Evolutionary conservation across 257 asterid genomes (phyloP).

Genomic region (Przewalskia tangutica): DNA sequence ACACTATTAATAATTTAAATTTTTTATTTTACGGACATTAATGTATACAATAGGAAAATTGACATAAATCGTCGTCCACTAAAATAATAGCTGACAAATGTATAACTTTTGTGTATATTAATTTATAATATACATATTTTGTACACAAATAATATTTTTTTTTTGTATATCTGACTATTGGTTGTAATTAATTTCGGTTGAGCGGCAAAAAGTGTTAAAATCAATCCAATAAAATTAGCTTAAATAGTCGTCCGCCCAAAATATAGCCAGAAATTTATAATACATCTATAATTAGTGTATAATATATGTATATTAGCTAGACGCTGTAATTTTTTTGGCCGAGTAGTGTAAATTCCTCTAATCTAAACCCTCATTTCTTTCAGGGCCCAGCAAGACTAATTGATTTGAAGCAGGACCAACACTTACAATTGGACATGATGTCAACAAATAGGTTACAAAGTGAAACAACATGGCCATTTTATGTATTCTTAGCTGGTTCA

Average conservation of each 20-base stretch:
- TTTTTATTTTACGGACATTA: too few relatives aligned
- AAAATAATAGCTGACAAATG: not conserved
- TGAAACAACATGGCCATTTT: conserved; percentile 73
- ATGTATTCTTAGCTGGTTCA: conserved; percentile 60
- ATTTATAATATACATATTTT: not conserved
- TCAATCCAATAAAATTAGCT: not conserved
- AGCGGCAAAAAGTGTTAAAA: not conserved
- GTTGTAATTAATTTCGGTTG: not conserved
- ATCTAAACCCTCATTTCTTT: not conserved
- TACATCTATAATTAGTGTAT: not conserved
- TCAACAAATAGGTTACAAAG: conserved; percentile 14
- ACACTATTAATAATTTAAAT: not conserved
- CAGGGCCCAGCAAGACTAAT: conserved; percentile 49
- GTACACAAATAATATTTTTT: not conserved
- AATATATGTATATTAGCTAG: not conserved
- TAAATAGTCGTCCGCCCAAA: not conserved
- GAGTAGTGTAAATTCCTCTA: not conserved
- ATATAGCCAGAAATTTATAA: not conserved
- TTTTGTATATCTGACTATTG: not conserved
- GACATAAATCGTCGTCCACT: too few relatives aligned
- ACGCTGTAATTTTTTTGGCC: not conserved
- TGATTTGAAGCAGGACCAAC: conserved; percentile 46
- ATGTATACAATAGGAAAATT: too few relatives aligned
- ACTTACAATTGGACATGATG: conserved; percentile 17
- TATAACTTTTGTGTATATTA: not conserved